Conservation (phyloP, 163 green algal species). For the Prototheca wickerhamii region DNA sequence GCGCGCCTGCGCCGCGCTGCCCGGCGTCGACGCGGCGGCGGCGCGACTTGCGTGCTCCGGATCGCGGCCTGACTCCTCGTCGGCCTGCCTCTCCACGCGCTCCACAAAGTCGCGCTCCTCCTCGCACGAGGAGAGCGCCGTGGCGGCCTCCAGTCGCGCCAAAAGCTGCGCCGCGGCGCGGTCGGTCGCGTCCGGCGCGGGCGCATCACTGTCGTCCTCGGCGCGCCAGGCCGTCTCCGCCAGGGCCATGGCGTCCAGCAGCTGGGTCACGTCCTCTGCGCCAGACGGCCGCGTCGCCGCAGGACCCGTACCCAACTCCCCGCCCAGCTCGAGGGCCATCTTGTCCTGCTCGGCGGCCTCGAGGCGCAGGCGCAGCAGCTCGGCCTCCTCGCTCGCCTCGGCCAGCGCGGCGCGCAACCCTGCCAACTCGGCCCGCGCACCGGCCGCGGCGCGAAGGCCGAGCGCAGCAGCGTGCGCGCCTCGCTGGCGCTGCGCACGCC, state of each 20-base stretch:
- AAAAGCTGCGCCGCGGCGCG: not conserved
- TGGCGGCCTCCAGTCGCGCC: not conserved
- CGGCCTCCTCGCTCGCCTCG: slow-evolving; percentile 45
- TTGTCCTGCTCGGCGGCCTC: slow-evolving; percentile 40
- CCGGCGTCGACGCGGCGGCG: not conserved
- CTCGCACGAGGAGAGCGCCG: too few species aligned
- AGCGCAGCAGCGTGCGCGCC: slow-evolving; percentile 57
- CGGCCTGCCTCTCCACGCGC: too few species aligned
- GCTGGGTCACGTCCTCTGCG: too few species aligned
- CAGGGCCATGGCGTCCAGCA: too few species aligned
- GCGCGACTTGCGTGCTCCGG: too few species aligned
- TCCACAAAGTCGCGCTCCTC: too few species aligned
- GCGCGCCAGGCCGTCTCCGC: too few species aligned
- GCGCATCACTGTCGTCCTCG: too few species aligned
- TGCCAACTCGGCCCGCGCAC: too few species aligned
- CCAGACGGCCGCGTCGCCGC: not conserved
- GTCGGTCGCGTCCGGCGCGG: not conserved
- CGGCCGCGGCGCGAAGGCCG: slow-evolving; percentile 50
- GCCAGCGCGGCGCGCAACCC: too few species aligned
- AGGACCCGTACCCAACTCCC: too few species aligned
- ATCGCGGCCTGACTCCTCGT: too few species aligned
- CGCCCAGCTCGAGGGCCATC: not conserved
- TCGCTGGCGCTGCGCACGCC: slow-evolving; percentile 55
- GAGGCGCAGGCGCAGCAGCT: slow-evolving; percentile 59
- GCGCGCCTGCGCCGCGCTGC: not conserved